Conservation (phyloP, 352 stramenopile genomes). For the Sclerospora graminicola region DNA sequence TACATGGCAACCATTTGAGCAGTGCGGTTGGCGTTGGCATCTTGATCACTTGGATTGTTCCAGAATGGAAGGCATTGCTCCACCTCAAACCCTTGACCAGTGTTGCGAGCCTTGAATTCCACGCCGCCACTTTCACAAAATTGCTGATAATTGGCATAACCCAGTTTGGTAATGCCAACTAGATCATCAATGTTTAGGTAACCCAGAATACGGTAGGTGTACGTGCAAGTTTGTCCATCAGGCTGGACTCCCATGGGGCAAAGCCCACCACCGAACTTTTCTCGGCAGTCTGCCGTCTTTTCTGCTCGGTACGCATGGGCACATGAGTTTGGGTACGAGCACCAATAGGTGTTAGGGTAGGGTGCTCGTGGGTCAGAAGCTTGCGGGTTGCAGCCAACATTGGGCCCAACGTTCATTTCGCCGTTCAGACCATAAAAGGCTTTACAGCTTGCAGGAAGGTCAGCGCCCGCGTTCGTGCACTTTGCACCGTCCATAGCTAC, state of each 20-base stretch:
- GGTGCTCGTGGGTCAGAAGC: slow-evolving; percentile 43
- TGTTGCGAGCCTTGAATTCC: slow-evolving; percentile 38
- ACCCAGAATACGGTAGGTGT: slow-evolving; percentile 52
- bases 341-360: slow-evolving; percentile 76
- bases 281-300: slow-evolving; percentile 38
- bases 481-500: slow-evolving; percentile 53
- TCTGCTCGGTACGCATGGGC: slow-evolving; percentile 23
- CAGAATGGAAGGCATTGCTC: slow-evolving; percentile 46
- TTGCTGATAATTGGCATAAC: slow-evolving; percentile 43
- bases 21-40: slow-evolving; percentile 42
- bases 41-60: slow-evolving; percentile 29
- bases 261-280: slow-evolving; percentile 28
- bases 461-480: slow-evolving; percentile 31
- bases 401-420: slow-evolving; percentile 38
- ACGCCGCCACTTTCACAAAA: slow-evolving; percentile 49
- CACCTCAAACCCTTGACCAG: slow-evolving; percentile 20
- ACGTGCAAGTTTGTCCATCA: slow-evolving; percentile 51
- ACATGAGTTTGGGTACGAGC: slow-evolving; percentile 75
- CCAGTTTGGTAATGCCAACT: slow-evolving; percentile 57
- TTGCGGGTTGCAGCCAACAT: slow-evolving; percentile 32
- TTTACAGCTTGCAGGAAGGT: slow-evolving; percentile 37
- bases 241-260: slow-evolving; percentile 39
- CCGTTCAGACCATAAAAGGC: slow-evolving; percentile 40
- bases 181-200: slow-evolving; percentile 59
- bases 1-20: slow-evolving; percentile 41